These are phyloP conservation scores for Curvularia eragrostidis DNA, from an alignment of 2,329 filamentous ascomycete species.

Conservation along the genomic window DNA sequence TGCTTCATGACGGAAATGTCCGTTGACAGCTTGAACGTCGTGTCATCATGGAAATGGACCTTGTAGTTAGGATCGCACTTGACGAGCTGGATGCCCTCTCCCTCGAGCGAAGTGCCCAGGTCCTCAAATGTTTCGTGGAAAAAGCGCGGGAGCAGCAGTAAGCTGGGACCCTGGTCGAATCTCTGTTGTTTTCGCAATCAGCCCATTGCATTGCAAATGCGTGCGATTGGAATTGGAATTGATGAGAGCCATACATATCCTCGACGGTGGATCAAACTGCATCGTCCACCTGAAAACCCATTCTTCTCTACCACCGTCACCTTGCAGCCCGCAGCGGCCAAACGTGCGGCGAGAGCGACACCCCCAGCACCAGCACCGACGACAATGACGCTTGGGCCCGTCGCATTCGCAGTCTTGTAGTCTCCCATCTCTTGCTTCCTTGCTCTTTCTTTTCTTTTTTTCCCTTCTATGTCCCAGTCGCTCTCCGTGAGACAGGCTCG, in stretches of 20 bases:
- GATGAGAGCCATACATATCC: slow-evolving; percentile 59
- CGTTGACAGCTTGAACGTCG: slow-evolving; percentile 68
- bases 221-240: neutral
- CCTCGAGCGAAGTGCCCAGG: slow-evolving; percentile 69
- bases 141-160: slow-evolving; percentile 73
- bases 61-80: slow-evolving; percentile 80
- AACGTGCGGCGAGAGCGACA: slow-evolving; percentile 72
- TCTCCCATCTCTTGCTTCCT: slow-evolving; percentile 17
- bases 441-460: neutral
- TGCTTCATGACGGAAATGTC: slow-evolving; percentile 73
- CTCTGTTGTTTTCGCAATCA: slow-evolving; percentile 49
- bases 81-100: slow-evolving; percentile 70
- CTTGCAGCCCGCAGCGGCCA: slow-evolving; percentile 71
- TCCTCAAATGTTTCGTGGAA: slow-evolving; percentile 74
- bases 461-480: neutral
- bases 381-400: slow-evolving; percentile 38
- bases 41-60: slow-evolving; percentile 74
- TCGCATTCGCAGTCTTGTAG: slow-evolving; percentile 9
- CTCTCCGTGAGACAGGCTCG: neutral
- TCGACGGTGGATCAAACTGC: slow-evolving; percentile 67
- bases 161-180: slow-evolving; percentile 79
- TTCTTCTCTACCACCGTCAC: slow-evolving; percentile 86
- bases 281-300: slow-evolving; percentile 72
- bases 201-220: neutral
- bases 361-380: slow-evolving; percentile 74